A percentile compares a stretch with the other conserved stretches of the same genome.
These are phyloP conservation scores for Paralagenidium karlingii DNA, from an alignment of 352 stramenopile genomes.

Conservation along the genomic window DNA sequence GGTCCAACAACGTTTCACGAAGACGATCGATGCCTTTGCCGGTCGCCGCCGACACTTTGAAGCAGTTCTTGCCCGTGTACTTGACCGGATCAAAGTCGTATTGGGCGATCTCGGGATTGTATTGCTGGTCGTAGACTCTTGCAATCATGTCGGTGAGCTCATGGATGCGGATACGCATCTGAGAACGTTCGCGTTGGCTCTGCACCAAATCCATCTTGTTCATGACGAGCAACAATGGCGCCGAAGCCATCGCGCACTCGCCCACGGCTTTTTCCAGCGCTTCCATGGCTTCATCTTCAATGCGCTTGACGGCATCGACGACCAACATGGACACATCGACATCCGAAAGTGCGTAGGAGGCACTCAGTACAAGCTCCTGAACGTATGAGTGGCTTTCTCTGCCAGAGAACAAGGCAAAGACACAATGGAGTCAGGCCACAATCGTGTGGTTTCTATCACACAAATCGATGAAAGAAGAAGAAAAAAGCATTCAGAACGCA, in stretches of 20 bases:
- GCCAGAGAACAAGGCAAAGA: constrained; percentile 1
- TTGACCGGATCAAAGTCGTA: constrained; percentile 43
- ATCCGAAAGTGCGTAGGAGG: constrained; percentile 51
- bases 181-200: constrained; percentile 21
- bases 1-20: constrained; percentile 43
- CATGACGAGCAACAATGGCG: constrained; percentile 77
- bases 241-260: constrained; percentile 56
- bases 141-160: constrained; percentile 76
- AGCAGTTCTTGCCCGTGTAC: constrained; percentile 56
- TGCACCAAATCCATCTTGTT: constrained; percentile 71
- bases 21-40: constrained; percentile 53
- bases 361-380: constrained; percentile 61
- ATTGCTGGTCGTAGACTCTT: constrained; percentile 60
- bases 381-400: constrained; percentile 73
- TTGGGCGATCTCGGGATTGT: constrained; percentile 32
- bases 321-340: constrained; percentile 82
- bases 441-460: neutral
- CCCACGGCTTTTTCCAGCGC: constrained; percentile 69
- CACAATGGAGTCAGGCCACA: neutral
- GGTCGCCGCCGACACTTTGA: constrained; percentile 71
- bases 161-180: constrained; percentile 44
- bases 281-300: constrained; percentile 65
- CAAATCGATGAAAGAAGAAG: neutral
- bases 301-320: constrained; percentile 71
- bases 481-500: constrained; percentile 4